Base-by-base conservation (phyloP, 192 early-diverging fungal species). In the Paraglomus occultum region DNA sequence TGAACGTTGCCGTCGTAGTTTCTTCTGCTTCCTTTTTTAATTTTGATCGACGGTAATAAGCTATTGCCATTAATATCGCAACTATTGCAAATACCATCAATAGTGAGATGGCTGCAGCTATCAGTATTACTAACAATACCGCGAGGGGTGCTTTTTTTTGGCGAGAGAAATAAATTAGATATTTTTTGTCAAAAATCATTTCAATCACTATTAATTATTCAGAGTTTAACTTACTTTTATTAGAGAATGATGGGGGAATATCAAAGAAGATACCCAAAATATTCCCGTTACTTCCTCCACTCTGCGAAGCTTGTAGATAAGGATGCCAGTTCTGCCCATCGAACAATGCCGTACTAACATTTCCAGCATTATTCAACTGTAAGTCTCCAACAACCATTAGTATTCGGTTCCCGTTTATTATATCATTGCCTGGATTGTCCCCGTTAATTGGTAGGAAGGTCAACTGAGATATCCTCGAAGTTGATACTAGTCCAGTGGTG, bases 51-150 rank as follows among this genome's bases (percentile, higher is more conserved):
- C 60, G 66, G 9, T 74, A 22, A 58, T 74, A 75, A 15, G 79
- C 53, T n/a, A 85, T 85, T 8, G 80, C 50, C 55, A 90, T 79
- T 1, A 85, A 88, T 43, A 82, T 50, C 12, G 82, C 67, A 15
- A 90, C 87, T 49, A 89, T 83, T 4, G 88, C 70, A 72, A 88
- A 82, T 15, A 88, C 85, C 0, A 92, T 73, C 2, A 78, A 85
- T 18, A 90, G 76, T 17, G 90, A 85, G 47, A 89, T 88, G 7
- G 83, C 88, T 23, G 87, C 77, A 43, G 90, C 85, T 52, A 90
- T 86, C 11, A 90, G 71, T 38, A 92, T 87, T 3, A 92, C 87
- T 45, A 87, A 73, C 5, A 87, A 84, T 0, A 86, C 72, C 0
- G 90, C 65, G 9, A 81, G 68, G 22, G 72, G 74, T 20, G 64